These are phyloP conservation scores for Zygoascus hellenicus DNA, from an alignment of 1,139 yeast species.

Conservation along the genomic window DNA sequence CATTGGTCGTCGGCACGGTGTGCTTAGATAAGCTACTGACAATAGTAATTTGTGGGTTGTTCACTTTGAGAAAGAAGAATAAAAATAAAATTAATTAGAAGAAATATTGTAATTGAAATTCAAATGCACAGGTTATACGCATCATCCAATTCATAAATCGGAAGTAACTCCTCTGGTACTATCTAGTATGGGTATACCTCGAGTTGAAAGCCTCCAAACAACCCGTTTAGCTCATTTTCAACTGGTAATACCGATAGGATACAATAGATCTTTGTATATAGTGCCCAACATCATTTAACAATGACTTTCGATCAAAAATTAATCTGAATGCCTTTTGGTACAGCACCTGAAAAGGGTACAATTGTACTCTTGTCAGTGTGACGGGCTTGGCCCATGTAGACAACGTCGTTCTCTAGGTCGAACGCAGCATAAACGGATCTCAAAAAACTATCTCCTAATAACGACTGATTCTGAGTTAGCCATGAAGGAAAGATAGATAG, in stretches of 20 bases:
- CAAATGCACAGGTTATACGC: background rate
- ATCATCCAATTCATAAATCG: no score
- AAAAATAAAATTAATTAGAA: background rate
- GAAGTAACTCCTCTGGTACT: no score
- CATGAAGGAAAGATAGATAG: constrained; percentile 22
- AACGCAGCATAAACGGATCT: constrained; percentile 71
- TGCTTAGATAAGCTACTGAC: background rate
- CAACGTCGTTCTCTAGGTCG: constrained; percentile 57
- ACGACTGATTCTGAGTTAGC: constrained; percentile 26
- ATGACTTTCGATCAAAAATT: background rate
- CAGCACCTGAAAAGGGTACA: background rate
- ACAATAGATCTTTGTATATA: no score
- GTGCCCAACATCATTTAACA: no score
- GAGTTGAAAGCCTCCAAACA: no score
- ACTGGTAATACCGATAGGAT: no score
- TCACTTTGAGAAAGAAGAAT: no score
- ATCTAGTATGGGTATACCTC: no score
- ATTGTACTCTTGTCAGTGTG: background rate
- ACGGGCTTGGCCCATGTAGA: constrained; percentile 59
- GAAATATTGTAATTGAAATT: background rate
- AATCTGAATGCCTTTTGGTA: background rate
- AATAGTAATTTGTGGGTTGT: no score
- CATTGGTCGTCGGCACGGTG: background rate
- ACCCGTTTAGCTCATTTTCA: no score
- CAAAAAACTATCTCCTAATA: constrained; percentile 71